Evolutionary conservation across 108 stramenopile genomes (phyloP), one percentile per base, ranked within the genome.

Genomic region (Cyclotella choctawhatcheeana): DNA sequence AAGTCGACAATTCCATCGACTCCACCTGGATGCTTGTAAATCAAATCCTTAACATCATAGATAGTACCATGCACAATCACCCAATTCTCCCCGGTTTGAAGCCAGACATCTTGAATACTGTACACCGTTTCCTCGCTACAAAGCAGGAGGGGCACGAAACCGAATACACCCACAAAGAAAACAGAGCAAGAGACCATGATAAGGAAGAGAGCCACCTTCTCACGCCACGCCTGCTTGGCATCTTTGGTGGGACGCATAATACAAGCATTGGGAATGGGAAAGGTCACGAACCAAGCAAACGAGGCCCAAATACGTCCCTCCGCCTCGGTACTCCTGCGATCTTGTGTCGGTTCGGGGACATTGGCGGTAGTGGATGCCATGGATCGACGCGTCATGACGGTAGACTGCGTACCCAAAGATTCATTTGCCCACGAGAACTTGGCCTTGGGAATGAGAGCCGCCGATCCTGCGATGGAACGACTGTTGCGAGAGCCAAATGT

Each of bases 211-310:
- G 83, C 79, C 33, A 82, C 72, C 63, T 76, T 79, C 50, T 78
- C 84, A 58, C 84, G 64, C 81, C 81, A 85, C 21, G 84, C 84
- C 58, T 82, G 84, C 71, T 82, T 82, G 34, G 84, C 76, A n/a
- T 54, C 76, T 18, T 63, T 64, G 43, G 71, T 78, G 29, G 64
- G 54, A 14, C 67, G 47, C 60, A 63, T 59, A 40, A 84, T 79
- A 40, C 71, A 76, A 29, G 48, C 52, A 61, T 77, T 78, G 54
- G 78, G 83, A 21, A 84, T 67, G 44, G 77, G 60, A 62, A 74
- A 84, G 14, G 83, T 84, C 3, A 65, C 43, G 24, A 62, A 48
- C 56, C 69, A 71, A 16, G 81, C 66, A 62, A 77, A 72, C 37
- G 60, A 67, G 2, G 71, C 71, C 81, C 81, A 82, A 18, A 70